A percentile compares a stretch with the other conserved stretches of the same genome.
Conservation (phyloP, 106 monocot genomes). For the Acorus calamus region DNA sequence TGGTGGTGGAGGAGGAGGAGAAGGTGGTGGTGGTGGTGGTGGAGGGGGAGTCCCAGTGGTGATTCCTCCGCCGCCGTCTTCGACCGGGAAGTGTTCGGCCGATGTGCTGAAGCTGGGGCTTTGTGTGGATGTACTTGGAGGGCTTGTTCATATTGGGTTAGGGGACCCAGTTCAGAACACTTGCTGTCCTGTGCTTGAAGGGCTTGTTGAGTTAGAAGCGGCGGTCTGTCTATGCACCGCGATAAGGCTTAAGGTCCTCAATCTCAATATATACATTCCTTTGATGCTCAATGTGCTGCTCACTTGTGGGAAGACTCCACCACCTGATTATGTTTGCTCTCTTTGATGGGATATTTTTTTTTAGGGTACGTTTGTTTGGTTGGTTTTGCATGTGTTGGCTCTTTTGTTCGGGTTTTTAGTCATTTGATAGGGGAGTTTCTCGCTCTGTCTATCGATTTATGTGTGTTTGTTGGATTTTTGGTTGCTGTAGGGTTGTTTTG, state of each 20-base stretch:
- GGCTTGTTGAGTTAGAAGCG: conserved; percentile 29
- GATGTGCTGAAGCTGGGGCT: conserved; percentile 31
- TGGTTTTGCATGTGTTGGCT: no score
- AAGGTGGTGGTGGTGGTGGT: no score
- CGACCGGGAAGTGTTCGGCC: conserved; percentile 21
- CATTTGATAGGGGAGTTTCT: no score
- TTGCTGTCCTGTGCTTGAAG: conserved; percentile 31
- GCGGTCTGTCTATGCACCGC: conserved; percentile 29
- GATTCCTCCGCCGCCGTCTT: conserved; percentile 1
- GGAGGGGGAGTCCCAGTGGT: no score
- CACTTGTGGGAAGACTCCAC: conserved; percentile 36
- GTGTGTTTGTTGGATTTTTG: no score
- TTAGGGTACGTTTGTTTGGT: no score
- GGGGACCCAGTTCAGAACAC: conserved; percentile 14
- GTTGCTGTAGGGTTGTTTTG: no score
- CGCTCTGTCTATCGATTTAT: no score
- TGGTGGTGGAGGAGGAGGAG: no score
- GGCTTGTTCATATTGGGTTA: conserved; percentile 29
- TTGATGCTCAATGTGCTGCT: conserved; percentile 33
- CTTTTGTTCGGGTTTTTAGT: no score
- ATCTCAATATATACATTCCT: conserved; percentile 36
- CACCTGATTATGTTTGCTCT: conserved; percentile 29
- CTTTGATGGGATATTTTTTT: not conserved
- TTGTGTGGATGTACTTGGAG: conserved; percentile 33
- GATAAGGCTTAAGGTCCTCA: conserved; percentile 28